Base-by-base conservation (phyloP, 148 eudicot species). In the Cornus controversa region DNA sequence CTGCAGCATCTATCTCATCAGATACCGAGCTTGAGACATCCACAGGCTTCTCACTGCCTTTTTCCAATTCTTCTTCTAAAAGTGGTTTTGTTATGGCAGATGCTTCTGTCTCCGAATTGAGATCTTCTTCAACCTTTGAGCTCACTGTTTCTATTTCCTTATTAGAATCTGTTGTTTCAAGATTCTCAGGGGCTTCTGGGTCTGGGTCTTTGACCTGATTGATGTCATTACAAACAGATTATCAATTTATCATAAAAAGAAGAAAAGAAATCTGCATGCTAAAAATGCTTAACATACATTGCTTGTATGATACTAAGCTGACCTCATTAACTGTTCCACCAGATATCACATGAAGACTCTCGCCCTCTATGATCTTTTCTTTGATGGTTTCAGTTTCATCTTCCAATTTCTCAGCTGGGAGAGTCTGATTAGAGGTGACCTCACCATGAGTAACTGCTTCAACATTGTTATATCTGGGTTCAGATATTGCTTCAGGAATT, bases 321-420 rank as follows among this genome's bases (percentile, higher is more conserved):
- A 77, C 80, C 80, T 76, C 66, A 34, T 54, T 14, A 67, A 67
- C 50, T 53, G 31, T 67, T 28, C 15, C 57, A n/a, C 62, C 27
- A 10, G 37, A 27, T 13, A 27, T 1, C 16, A 26, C 14, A 2
- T 25, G 16, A 70, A 70, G 6, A 5, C n/a, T 64, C 67, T 70
- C 40, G 57, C 29, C 57, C 16, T 77, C 24, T 36, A 50, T 0
- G 18, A 14, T 34, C 18, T 25, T 3, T 69, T 69, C 57, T 70
- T 15, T 36, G 14, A 20, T 62, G 57, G 50, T 26, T 62, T n/a
- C 18, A 54, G 66, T 76, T n/a, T 67, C 79, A 27, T 66, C 47
- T 42, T 82, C 72, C 74, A 20, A 28, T 77, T 14, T 63, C 66
- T 31, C 74, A 28, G 67, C 54, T 27, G 50, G 11, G 23, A 58